These are phyloP conservation scores for Skeletonema tropicum DNA, from an alignment of 108 stramenopile species.

Conservation along the genomic window DNA sequence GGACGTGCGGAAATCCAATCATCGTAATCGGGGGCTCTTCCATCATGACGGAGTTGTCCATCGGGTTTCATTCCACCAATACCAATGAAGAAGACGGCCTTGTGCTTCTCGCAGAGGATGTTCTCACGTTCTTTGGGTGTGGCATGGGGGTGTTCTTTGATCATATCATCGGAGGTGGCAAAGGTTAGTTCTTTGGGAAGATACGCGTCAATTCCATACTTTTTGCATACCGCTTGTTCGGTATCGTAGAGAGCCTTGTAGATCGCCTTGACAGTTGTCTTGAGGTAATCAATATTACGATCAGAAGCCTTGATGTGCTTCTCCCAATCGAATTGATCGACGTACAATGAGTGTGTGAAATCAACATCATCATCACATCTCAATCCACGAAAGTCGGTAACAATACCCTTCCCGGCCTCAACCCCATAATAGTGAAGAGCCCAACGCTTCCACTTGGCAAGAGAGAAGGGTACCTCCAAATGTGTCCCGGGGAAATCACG, in stretches of 20 bases:
- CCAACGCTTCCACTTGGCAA: slow-evolving; percentile 60
- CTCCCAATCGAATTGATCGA: slow-evolving; percentile 53
- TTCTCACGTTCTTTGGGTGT: slow-evolving; percentile 52
- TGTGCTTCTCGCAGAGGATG: slow-evolving; percentile 40
- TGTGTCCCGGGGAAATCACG: slow-evolving; percentile 41
- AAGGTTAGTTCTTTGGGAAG: slow-evolving; percentile 32
- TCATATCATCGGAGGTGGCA: slow-evolving; percentile 28
- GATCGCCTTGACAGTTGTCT: slow-evolving; percentile 35
- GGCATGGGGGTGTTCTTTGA: slow-evolving; percentile 34
- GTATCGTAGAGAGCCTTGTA: slow-evolving; percentile 49
- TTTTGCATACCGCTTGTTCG: slow-evolving; percentile 24
- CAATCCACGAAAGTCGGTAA: slow-evolving; percentile 45
- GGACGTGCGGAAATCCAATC: slow-evolving; percentile 42
- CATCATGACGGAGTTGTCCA: slow-evolving; percentile 40
- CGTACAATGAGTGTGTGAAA: slow-evolving; percentile 45
- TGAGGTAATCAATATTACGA: slow-evolving; percentile 42
- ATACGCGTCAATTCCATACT: slow-evolving; percentile 26
- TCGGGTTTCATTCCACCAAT: slow-evolving; percentile 44
- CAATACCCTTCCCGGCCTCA: slow-evolving; percentile 37
- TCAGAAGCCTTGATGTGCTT: slow-evolving; percentile 23
- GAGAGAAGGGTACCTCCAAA: slow-evolving; percentile 51
- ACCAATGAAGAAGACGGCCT: slow-evolving; percentile 49
- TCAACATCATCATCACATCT: slow-evolving; percentile 51
- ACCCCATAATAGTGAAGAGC: slow-evolving; percentile 46
- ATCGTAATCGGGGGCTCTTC: slow-evolving; percentile 49